Conservation (phyloP, 345 rosid genomes). For the Excoecaria cochinchinensis region DNA sequence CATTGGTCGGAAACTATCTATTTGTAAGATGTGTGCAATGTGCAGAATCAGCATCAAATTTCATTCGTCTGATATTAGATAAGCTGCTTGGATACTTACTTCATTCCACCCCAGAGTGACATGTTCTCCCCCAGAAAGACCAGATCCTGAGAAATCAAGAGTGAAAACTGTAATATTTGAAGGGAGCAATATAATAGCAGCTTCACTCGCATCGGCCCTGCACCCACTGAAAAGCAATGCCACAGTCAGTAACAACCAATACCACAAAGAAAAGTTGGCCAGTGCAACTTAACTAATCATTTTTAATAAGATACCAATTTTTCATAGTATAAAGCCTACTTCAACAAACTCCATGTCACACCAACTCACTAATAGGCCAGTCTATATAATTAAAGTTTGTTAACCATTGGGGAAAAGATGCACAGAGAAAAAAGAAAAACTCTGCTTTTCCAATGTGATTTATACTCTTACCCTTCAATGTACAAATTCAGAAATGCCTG, state of each 20-base stretch:
- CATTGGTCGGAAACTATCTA: not conserved
- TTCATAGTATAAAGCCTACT: not conserved
- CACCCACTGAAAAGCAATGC: slow-evolving; percentile 67
- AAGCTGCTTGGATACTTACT: slow-evolving; percentile 43
- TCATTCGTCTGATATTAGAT: not conserved
- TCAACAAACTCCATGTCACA: not conserved
- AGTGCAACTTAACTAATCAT: not conserved
- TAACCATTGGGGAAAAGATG: not conserved
- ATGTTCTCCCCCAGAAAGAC: slow-evolving; percentile 83
- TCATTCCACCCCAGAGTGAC: slow-evolving; percentile 90
- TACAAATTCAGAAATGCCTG: slow-evolving; percentile 7
- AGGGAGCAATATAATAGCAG: slow-evolving; percentile 78
- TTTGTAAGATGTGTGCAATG: not conserved
- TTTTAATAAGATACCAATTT: not conserved
- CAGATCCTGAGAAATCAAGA: slow-evolving; percentile 93
- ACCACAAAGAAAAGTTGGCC: not conserved
- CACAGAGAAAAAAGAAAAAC: not conserved
- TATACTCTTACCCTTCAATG: not conserved
- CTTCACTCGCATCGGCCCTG: slow-evolving; percentile 95
- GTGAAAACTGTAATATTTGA: slow-evolving; percentile 88
- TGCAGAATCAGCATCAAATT: not conserved
- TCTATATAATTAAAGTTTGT: not conserved
- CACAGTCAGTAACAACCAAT: slow-evolving; percentile 18
- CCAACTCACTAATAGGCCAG: not conserved
- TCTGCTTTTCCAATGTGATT: not conserved